Conservation (phyloP, 768 basidiomycete genomes). For the Neoboletus brunneissimus region DNA sequence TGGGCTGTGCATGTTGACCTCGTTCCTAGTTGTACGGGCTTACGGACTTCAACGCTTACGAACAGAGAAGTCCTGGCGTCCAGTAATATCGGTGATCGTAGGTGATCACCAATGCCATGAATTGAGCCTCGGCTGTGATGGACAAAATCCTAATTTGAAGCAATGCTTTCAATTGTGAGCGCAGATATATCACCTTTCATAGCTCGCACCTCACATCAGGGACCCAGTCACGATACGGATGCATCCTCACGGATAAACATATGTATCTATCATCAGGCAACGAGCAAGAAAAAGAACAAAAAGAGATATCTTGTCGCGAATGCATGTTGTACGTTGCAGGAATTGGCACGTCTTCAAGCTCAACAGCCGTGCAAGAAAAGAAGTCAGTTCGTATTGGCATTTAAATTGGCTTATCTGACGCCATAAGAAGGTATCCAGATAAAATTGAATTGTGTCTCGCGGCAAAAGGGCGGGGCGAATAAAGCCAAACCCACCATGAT, state of each 20-base stretch:
- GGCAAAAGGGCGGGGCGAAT: slow-evolving; percentile 2
- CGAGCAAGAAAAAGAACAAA: slow-evolving; percentile 61
- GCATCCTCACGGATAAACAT: slow-evolving; percentile 46
- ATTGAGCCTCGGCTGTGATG: slow-evolving; percentile 59
- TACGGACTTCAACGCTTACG: slow-evolving; percentile 43
- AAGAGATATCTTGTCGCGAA: slow-evolving; percentile 55
- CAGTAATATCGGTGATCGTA: slow-evolving; percentile 57
- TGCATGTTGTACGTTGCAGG: slow-evolving; percentile 48
- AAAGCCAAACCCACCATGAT: slow-evolving; percentile 11
- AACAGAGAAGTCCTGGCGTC: slow-evolving; percentile 64
- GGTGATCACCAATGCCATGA: slow-evolving; percentile 54
- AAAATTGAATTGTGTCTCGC: slow-evolving; percentile 37
- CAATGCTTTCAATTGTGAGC: slow-evolving; percentile 53
- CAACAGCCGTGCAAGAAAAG: slow-evolving; percentile 34
- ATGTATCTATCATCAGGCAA: slow-evolving; percentile 54
- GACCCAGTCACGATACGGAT: slow-evolving; percentile 39
- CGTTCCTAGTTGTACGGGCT: slow-evolving; percentile 31
- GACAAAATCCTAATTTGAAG: slow-evolving; percentile 67
- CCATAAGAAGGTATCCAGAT: slow-evolving; percentile 41
- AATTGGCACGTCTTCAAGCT: slow-evolving; percentile 50
- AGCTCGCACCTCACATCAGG: background rate
- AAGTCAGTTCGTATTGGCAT: slow-evolving; percentile 35
- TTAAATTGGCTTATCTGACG: slow-evolving; percentile 5
- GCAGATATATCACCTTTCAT: background rate
- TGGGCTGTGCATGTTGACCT: too few species aligned